Percentiles rank a stretch among this genome's conserved stretches.
Conservation (phyloP, 2,329 filamentous ascomycete species). For the Leptoxyphium fumago region DNA sequence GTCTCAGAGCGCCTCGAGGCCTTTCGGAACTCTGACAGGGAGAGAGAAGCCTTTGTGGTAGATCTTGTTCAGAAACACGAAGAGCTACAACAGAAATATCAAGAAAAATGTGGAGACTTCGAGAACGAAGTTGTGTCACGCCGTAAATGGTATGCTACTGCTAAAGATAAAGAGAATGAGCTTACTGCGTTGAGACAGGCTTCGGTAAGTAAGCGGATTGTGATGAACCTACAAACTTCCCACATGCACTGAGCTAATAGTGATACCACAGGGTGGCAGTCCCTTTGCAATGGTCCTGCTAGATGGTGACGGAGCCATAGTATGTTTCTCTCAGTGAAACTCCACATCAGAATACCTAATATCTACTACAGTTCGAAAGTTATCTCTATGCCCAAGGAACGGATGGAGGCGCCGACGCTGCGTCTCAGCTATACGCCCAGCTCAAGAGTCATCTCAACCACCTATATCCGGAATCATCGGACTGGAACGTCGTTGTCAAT, state of each 20-base stretch:
- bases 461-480: conserved; percentile 23
- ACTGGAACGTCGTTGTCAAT: conserved; percentile 32
- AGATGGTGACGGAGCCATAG: conserved; percentile 35
- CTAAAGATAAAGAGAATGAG: conserved; percentile 8
- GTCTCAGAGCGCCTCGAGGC: conserved; percentile 16
- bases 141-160: conserved; percentile 20
- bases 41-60: conserved; percentile 17
- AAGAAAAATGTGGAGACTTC: conserved; percentile 21
- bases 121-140: conserved; percentile 22
- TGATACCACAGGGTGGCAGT: conserved; percentile 14
- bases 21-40: conserved; percentile 18
- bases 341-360: background rate
- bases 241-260: background rate
- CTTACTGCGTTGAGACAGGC: conserved; percentile 11
- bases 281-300: conserved; percentile 33
- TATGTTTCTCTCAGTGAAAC: conserved; percentile 12
- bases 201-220: conserved; percentile 10
- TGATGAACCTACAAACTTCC: background rate
- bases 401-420: conserved; percentile 33
- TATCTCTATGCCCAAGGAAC: conserved; percentile 25
- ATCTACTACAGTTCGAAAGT: conserved; percentile 29
- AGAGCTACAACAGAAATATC: conserved; percentile 18
- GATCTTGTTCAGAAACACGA: conserved; percentile 19
- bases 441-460: conserved; percentile 28
- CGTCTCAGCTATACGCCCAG: conserved; percentile 26